These are phyloP conservation scores for Cryptosporidium canis DNA, from an alignment of 169 alveolate species.

Conservation along the genomic window DNA sequence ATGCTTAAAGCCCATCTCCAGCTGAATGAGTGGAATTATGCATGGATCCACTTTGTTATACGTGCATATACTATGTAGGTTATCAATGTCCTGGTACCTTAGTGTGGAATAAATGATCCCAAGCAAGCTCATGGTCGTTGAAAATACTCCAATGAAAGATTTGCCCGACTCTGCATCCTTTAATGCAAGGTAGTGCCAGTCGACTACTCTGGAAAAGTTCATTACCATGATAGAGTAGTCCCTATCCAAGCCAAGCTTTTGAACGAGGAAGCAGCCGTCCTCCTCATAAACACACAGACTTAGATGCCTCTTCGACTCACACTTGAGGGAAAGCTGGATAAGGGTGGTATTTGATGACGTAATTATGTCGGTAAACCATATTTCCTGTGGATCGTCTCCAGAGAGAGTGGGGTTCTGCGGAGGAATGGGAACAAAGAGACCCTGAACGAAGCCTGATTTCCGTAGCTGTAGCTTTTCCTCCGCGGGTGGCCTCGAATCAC, in stretches of 20 bases:
- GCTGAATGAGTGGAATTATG: slow-evolving; percentile 24
- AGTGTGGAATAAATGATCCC: slow-evolving; percentile 15
- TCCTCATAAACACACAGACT: background rate
- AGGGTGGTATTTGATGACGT: background rate
- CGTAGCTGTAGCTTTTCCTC: background rate
- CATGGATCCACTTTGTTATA: slow-evolving; percentile 12
- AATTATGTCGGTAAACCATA: slow-evolving; percentile 3
- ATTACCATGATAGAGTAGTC: background rate
- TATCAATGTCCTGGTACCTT: slow-evolving; percentile 6
- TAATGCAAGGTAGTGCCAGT: slow-evolving; percentile 22
- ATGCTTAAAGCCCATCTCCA: slow-evolving; percentile 39
- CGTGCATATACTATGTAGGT: background rate
- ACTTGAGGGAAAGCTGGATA: slow-evolving; percentile 17
- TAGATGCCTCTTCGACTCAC: background rate
- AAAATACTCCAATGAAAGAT: slow-evolving; percentile 20
- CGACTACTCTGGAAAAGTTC: background rate
- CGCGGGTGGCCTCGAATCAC: background rate
- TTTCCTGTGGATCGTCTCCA: background rate
- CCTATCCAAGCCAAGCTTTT: background rate
- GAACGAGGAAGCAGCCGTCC: background rate
- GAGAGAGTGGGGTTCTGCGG: background rate
- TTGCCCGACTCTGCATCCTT: background rate
- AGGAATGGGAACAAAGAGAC: background rate
- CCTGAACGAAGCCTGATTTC: background rate
- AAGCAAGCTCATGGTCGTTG: slow-evolving; percentile 8